Percentiles rank a stretch among this genome's conserved stretches.
Conservation (phyloP, 331 rosid species). For the Rosa hybrid region DNA sequence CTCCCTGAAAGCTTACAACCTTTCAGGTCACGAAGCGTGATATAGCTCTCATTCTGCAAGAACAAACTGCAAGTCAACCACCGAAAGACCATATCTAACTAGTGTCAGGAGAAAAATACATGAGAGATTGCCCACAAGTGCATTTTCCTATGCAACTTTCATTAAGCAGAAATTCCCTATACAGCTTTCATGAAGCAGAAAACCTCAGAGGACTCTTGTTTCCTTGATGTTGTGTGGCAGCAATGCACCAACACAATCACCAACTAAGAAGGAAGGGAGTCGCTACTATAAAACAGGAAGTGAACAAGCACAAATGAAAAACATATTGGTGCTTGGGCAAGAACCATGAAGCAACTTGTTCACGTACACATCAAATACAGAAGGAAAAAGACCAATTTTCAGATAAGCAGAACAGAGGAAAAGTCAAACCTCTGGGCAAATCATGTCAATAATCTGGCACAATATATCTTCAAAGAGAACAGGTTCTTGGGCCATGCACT, state of each 20-base stretch:
- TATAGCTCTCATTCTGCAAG: slow-evolving; percentile 74
- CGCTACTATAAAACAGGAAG: neutral
- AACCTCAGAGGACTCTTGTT: neutral
- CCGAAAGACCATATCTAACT: slow-evolving; percentile 1
- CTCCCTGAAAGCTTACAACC: slow-evolving; percentile 97
- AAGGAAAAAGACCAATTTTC: slow-evolving; percentile 22
- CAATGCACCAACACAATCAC: neutral
- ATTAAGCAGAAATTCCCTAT: neutral
- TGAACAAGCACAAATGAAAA: neutral
- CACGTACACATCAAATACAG: slow-evolving; percentile 5
- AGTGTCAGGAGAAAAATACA: slow-evolving; percentile 2
- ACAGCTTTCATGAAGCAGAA: neutral
- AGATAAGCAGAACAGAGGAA: slow-evolving; percentile 20
- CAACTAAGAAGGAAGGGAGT: neutral
- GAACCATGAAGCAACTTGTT: neutral
- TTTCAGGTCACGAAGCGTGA: slow-evolving; percentile 82
- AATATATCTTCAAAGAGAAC: slow-evolving; percentile 97
- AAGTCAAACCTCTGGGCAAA: slow-evolving; percentile 82
- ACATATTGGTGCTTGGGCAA: neutral
- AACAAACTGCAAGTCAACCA: slow-evolving; percentile 3
- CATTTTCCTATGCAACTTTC: neutral
- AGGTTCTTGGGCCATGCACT: slow-evolving; percentile 99
- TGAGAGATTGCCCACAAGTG: slow-evolving; percentile 2
- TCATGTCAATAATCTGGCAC: slow-evolving; percentile 97
- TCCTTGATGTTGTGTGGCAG: neutral